These are phyloP conservation scores for Priceomyces melissophilus DNA, from an alignment of 805 yeast species.

Conservation along the genomic window DNA sequence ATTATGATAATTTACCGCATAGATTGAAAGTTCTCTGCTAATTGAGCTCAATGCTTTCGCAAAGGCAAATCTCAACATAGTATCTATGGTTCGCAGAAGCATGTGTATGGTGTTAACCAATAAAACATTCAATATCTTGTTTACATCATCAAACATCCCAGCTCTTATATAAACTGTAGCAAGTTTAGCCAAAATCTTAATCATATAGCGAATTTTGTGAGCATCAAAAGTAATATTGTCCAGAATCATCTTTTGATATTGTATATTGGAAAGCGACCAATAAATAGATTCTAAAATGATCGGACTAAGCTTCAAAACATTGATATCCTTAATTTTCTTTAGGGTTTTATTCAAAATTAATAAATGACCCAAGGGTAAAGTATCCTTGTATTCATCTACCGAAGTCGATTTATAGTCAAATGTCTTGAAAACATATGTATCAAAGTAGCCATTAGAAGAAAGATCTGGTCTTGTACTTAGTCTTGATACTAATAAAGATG, in stretches of 20 bases:
- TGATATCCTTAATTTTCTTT: constrained; percentile 17
- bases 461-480: constrained; percentile 51
- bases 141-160: constrained; percentile 38
- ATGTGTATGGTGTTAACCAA: constrained; percentile 31
- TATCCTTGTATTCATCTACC: neutral
- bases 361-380: constrained; percentile 33
- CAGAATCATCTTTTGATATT: constrained; percentile 7
- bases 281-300: constrained; percentile 14
- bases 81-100: constrained; percentile 41
- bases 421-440: constrained; percentile 10
- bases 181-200: constrained; percentile 37
- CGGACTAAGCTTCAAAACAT: constrained; percentile 6
- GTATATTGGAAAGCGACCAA: constrained; percentile 13
- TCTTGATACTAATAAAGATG: constrained; percentile 51
- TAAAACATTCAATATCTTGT: constrained; percentile 47
- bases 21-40: constrained; percentile 26
- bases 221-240: constrained; percentile 8
- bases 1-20: constrained; percentile 34
- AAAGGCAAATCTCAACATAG: constrained; percentile 57
- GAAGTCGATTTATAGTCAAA: neutral
- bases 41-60: constrained; percentile 66
- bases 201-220: constrained; percentile 20
- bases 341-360: constrained; percentile 39
- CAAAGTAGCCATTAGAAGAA: constrained; percentile 14
- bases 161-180: constrained; percentile 20